These are phyloP conservation scores for Suillus cothurnatus DNA, from an alignment of 768 basidiomycete species.

Conservation along the genomic window DNA sequence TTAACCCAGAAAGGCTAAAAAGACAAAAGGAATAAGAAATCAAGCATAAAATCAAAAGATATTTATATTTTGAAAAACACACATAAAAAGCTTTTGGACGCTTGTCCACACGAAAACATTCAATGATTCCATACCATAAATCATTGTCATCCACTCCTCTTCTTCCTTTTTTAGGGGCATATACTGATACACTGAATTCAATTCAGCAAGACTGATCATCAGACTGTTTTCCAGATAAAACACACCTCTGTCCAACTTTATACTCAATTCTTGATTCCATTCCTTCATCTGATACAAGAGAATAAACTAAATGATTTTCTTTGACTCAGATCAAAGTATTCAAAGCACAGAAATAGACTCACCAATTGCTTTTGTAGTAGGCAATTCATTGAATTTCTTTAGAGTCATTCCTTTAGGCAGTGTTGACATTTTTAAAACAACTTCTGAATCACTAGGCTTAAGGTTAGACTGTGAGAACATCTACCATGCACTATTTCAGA, in stretches of 20 bases:
- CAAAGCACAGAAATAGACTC: background rate
- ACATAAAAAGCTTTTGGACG: background rate
- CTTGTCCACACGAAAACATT: background rate
- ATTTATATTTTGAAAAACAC: no score
- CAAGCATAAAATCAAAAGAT: no score
- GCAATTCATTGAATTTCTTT: background rate
- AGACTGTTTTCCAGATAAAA: no score
- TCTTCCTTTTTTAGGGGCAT: background rate
- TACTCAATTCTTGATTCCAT: background rate
- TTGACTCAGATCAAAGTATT: background rate
- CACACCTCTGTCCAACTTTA: no score
- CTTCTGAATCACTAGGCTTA: background rate
- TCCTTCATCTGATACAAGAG: background rate
- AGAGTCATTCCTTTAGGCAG: background rate
- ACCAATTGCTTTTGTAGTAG: background rate
- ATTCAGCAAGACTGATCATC: no score
- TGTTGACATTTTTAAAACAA: background rate
- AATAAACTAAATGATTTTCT: background rate
- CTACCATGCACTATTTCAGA: no score
- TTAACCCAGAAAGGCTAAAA: background rate
- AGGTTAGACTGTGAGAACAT: no score
- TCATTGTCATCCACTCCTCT: background rate
- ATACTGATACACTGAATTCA: background rate
- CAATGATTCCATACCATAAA: background rate
- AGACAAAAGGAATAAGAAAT: no score